Evolutionary conservation across 176 grass and related monocot species (phyloP), one percentile per base, ranked within the genome.

Genomic region (Oryza glumipatula): DNA sequence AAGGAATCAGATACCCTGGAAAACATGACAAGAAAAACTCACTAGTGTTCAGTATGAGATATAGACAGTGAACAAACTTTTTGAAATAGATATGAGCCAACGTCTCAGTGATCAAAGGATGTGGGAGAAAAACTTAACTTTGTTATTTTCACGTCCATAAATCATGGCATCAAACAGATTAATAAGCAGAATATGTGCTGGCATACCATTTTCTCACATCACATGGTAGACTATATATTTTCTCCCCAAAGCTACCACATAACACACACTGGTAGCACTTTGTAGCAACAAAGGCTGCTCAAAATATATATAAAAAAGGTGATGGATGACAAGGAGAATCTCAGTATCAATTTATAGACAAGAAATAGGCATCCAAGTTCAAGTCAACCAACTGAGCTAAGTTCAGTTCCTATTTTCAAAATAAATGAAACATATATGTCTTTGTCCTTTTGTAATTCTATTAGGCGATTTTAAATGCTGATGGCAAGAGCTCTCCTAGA

Each of bases 1-100:
- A 30, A 30, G 28, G 28, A 30, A 30, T 30, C 2, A 30, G 28
- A 30, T 30, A 75, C 91, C 96, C 93, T 95, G 73, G 89, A 67
- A 87, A 70, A 73, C 9, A 82, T 41, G 56, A 52, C 4, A 5
- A 26, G 38, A 8, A 64, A 44, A 82, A 74, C 67, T 85, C 81
- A 82, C 11, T 46, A 74, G 26, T 23, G 14, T 32, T 12, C 9
- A 35, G 38, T 39, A 39, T 39, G 1, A 30, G 38, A 39, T 33
- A 79, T 22, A 76, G 10, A 11, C 1, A 1, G 63, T 22, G 7
- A 51, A 39, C 11, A 79, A 15, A 78, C 67, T 2, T 35, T 8
- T 0, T 13, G 3, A 76, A 5, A 49, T 14, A 52, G 4, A 23
- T 54, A 73, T 16, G 4, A 80, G 64, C 9, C 22, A 81, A n/a